Evolutionary conservation across 495 filamentous ascomycete species (phyloP).

Genomic region (Parathielavia hyrcaniae): DNA sequence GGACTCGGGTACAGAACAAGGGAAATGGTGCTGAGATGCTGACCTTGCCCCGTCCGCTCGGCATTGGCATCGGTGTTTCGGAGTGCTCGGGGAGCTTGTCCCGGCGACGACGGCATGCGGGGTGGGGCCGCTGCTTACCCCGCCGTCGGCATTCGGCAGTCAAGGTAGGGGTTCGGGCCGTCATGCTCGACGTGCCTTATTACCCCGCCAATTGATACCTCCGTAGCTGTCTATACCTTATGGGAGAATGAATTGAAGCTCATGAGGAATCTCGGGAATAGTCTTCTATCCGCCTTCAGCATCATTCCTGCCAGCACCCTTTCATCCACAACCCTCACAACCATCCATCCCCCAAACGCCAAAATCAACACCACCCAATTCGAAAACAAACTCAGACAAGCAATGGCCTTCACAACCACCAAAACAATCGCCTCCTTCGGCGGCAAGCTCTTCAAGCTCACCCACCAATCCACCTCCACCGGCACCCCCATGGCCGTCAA

Average conservation of each 20-base stretch:
- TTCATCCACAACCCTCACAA: neutral
- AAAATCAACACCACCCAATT: neutral
- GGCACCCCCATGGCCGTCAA: conserved; percentile 63
- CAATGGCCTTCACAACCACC: conserved; percentile 77
- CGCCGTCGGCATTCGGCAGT: conserved; percentile 16
- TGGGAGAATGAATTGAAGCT: neutral
- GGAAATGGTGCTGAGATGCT: neutral
- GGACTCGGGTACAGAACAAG: neutral
- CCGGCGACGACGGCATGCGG: conserved; percentile 11
- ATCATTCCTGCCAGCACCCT: neutral
- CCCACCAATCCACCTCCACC: conserved; percentile 68
- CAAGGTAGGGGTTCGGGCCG: no score
- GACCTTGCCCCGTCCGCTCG: neutral
- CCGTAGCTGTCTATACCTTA: neutral
- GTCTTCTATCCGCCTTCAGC: neutral
- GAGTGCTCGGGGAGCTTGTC: conserved; percentile 1
- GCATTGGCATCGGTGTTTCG: conserved; percentile 17
- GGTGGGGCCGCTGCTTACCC: conserved; percentile 6
- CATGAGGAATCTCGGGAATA: neutral
- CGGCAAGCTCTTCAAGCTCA: conserved; percentile 89
- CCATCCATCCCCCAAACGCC: no score
- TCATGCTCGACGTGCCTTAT: no score
- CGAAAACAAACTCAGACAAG: neutral
- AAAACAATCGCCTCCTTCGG: conserved; percentile 88
- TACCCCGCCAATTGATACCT: no score